Evolutionary conservation across 2,329 filamentous ascomycete genomes (phyloP), one percentile per base, ranked within the genome.

Genomic region (Alternaria postmessia): DNA sequence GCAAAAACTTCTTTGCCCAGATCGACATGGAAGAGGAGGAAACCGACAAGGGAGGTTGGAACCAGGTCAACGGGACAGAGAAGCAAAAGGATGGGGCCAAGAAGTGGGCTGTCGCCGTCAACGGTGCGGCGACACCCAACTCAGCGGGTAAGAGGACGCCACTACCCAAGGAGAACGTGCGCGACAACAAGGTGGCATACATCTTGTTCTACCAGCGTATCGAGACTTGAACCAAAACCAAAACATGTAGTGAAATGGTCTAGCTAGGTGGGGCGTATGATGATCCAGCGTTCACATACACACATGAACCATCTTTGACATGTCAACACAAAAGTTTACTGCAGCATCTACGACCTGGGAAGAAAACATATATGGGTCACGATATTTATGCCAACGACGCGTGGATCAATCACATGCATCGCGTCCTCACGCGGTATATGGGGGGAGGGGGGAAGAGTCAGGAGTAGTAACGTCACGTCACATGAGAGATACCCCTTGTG

Each of bases 101-200:
- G 82, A 81, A 82, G 68, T 93, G 91, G 85, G 90, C 87, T 71
- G 78, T 80, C 49, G 74, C 79, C 8, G 87, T 83, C 60, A 95
- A 94, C 70, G 91, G 89, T 39, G 83, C 82, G 24, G 80, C 82
- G 42, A 89, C 84, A 7, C 83, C 84, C 44, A 80, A 79, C 47
- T 82, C 82, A 22, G 80, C 83, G 32, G 80, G 81, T 65, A 79
- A 81, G 83, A 72, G 81, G 82, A 79, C 80, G 83, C 81, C 85
- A 87, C 82, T 78, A 51, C 64, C 68, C 66, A 86, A 80, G 63
- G 80, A 81, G 59, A 85, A 84, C 18, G 79, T 91, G 75, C 93
- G 92, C 79, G 94, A 98, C 78, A 97, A 94, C 84, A 97, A 96
- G 84, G 94, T 97, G 59, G 95, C 95, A 4, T 99, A 99, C 80